Conservation (phyloP, 805 yeast genomes). For the Candida andamanensis region DNA sequence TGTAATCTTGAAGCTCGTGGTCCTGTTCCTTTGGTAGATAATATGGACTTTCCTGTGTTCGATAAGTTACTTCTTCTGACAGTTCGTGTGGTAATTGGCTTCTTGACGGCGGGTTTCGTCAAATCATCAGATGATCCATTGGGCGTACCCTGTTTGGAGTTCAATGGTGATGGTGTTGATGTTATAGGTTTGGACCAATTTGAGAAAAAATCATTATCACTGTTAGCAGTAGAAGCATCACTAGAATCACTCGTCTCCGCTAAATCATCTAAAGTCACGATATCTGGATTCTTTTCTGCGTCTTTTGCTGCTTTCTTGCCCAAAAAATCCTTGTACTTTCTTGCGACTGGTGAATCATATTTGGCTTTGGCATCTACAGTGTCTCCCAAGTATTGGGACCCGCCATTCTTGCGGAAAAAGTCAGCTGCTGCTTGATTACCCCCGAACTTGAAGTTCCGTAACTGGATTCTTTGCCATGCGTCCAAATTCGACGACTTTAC, state of each 20-base stretch:
- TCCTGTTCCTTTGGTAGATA: slow-evolving; percentile 48
- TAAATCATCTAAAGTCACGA: slow-evolving; percentile 56
- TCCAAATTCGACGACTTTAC: slow-evolving; percentile 90
- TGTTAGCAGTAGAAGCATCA: slow-evolving; percentile 15
- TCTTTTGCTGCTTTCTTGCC: slow-evolving; percentile 65
- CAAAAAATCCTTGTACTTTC: slow-evolving; percentile 73
- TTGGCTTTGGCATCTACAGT: slow-evolving; percentile 61
- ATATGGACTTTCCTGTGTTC: slow-evolving; percentile 29
- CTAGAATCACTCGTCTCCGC: slow-evolving; percentile 29
- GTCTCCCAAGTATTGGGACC: slow-evolving; percentile 54
- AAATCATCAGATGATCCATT: slow-evolving; percentile 33
- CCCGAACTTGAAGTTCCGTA: slow-evolving; percentile 89
- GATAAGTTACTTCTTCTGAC: slow-evolving; percentile 13
- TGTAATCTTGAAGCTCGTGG: slow-evolving; percentile 54
- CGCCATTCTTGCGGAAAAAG: slow-evolving; percentile 80
- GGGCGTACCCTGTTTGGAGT: slow-evolving; percentile 44
- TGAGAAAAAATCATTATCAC: slow-evolving; percentile 71
- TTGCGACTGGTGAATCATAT: slow-evolving; percentile 78
- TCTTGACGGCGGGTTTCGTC: slow-evolving; percentile 13
- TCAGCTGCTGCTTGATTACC: slow-evolving; percentile 87
- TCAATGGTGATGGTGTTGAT: slow-evolving; percentile 47
- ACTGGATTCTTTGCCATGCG: slow-evolving; percentile 87
- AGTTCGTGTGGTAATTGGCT: slow-evolving; percentile 19
- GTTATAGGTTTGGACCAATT: slow-evolving; percentile 82
- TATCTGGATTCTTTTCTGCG: slow-evolving; percentile 64